Conservation (phyloP, 768 basidiomycete species). For the Gloeophyllum trabeum region DNA sequence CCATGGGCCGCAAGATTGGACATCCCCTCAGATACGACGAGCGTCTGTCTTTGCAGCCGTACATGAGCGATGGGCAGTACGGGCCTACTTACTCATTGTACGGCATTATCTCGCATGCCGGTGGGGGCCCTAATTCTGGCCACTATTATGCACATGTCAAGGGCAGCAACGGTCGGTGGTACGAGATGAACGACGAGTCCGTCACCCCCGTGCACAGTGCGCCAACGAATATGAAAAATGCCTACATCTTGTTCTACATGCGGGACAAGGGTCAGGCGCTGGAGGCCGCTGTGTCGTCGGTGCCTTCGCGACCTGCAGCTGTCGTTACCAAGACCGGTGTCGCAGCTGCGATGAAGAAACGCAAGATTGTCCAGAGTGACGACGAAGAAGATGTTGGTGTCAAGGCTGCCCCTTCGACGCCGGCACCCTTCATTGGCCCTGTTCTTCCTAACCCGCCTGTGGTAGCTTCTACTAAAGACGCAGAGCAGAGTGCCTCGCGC, state of each 20-base stretch:
- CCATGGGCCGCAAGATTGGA: conserved; percentile 78
- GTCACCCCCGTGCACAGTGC: conserved; percentile 32
- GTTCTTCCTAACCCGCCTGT: conserved; percentile 29
- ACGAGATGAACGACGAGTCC: conserved; percentile 88
- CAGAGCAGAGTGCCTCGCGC: conserved; percentile 13
- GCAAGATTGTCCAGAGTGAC: conserved; percentile 38
- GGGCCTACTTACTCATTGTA: conserved; percentile 80
- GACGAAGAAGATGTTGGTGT: conserved; percentile 38
- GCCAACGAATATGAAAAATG: conserved; percentile 61
- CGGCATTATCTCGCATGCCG: conserved; percentile 89
- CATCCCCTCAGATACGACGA: conserved; percentile 74
- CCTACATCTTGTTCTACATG: conserved; percentile 91
- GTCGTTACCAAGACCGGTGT: conserved; percentile 15
- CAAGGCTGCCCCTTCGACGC: conserved; percentile 32
- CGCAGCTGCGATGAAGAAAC: conserved; percentile 35
- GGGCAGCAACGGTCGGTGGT: conserved; percentile 61
- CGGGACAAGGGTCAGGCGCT: conserved; percentile 68
- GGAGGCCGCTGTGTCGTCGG: conserved; percentile 44
- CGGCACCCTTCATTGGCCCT: conserved; percentile 53
- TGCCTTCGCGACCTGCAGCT: conserved; percentile 1
- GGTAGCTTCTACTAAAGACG: conserved; percentile 15
- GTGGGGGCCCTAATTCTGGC: conserved; percentile 87
- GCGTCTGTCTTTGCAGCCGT: conserved; percentile 54
- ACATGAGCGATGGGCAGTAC: conserved; percentile 75
- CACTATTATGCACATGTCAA: conserved; percentile 90